These are phyloP conservation scores for Noccaea bulbosa DNA, from an alignment of 345 rosid species.

Conservation along the genomic window DNA sequence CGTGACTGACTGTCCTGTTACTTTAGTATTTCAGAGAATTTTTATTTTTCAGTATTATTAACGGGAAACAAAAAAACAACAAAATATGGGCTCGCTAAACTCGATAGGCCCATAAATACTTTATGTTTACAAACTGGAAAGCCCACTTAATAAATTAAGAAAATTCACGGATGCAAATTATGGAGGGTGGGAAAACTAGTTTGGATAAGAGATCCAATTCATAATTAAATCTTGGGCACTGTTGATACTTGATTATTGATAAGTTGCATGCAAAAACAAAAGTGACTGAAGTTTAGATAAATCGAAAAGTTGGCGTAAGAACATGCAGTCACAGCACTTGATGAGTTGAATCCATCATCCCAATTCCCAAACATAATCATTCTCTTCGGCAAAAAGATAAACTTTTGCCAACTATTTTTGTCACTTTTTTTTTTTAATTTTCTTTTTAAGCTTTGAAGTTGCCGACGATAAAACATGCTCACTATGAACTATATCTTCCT, in stretches of 20 bases:
- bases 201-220: not conserved
- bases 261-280: not conserved
- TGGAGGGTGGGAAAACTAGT: not conserved
- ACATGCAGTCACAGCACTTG: constrained; percentile 5
- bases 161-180: not conserved
- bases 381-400: not conserved
- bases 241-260: too few relatives aligned
- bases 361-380: constrained; percentile 30
- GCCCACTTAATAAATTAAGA: constrained; percentile 10
- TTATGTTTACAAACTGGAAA: not conserved
- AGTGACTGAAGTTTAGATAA: too few relatives aligned
- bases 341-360: constrained; percentile 12
- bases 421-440: not conserved
- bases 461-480: constrained; percentile 12
- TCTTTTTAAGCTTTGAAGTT: not conserved
- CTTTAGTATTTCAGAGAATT: not conserved
- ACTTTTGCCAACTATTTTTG: constrained; percentile 1
- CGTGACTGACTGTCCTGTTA: constrained; percentile 20
- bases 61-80: not conserved
- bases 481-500: not conserved
- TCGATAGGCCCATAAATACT: not conserved
- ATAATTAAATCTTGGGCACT: not conserved
- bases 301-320: constrained; percentile 2
- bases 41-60: not conserved
- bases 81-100: not conserved